These are phyloP conservation scores for Pezicula radicicola DNA, from an alignment of 2,329 filamentous ascomycete genomes.

Conservation along the genomic window DNA sequence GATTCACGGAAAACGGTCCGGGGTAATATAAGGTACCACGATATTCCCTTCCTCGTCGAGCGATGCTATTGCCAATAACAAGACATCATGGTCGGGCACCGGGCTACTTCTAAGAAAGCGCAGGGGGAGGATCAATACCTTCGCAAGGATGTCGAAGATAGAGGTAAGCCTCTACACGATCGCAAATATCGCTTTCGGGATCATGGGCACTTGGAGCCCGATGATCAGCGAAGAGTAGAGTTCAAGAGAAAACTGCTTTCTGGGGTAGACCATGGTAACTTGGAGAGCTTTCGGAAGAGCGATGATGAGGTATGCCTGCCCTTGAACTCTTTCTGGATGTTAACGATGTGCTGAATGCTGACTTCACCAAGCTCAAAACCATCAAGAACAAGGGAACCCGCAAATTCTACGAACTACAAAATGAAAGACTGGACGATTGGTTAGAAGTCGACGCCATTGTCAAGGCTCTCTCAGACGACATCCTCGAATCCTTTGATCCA, in stretches of 20 bases:
- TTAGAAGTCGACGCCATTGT: constrained; percentile 56
- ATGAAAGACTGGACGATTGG: constrained; percentile 53
- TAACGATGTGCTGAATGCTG: neutral
- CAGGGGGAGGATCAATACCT: neutral
- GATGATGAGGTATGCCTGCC: constrained; percentile 13
- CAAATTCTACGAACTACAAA: constrained; percentile 52
- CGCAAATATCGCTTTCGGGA: constrained; percentile 19
- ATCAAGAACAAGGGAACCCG: constrained; percentile 51
- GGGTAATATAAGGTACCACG: too few relatives aligned
- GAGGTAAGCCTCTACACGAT: constrained; percentile 10
- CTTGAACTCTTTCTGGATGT: neutral
- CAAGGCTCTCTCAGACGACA: constrained; percentile 51
- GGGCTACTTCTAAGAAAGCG: too few relatives aligned
- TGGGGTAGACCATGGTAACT: constrained; percentile 9
- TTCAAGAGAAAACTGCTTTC: constrained; percentile 18
- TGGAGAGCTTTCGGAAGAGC: constrained; percentile 16
- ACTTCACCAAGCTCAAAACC: constrained; percentile 37
- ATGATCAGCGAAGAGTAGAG: constrained; percentile 18
- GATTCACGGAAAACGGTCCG: too few relatives aligned
- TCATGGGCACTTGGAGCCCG: constrained; percentile 12
- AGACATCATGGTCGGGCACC: too few relatives aligned
- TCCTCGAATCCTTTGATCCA: constrained; percentile 58
- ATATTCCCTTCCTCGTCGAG: too few relatives aligned
- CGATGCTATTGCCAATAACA: too few relatives aligned
- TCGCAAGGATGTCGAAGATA: constrained; percentile 3